These are phyloP conservation scores for Monilinia fructicola DNA, from an alignment of 2,329 filamentous ascomycete genomes.

Conservation along the genomic window DNA sequence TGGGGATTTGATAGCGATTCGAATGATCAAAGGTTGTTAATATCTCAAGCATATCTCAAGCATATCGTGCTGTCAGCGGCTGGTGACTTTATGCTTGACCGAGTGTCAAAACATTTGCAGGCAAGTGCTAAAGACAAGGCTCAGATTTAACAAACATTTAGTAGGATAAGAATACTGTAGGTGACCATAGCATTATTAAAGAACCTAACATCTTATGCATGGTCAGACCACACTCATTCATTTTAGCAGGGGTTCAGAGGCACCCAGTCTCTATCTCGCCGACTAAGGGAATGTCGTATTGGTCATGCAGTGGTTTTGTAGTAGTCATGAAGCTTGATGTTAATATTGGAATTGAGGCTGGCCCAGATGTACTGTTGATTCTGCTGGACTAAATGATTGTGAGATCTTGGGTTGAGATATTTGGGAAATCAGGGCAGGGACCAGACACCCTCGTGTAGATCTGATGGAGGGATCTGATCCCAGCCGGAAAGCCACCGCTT, in stretches of 20 bases:
- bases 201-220: slow-evolving; percentile 20
- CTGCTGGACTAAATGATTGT: not conserved
- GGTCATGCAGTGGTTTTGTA: slow-evolving; percentile 22
- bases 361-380: not conserved
- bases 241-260: slow-evolving; percentile 7
- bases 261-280: slow-evolving; percentile 19
- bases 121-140: slow-evolving; percentile 9
- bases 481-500: slow-evolving; percentile 4
- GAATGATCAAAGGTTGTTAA: not conserved
- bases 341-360: slow-evolving; percentile 20
- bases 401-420: slow-evolving; percentile 8
- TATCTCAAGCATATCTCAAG: not conserved
- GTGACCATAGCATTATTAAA: slow-evolving; percentile 5
- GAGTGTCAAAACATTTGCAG: not conserved
- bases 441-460: slow-evolving; percentile 21
- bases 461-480: slow-evolving; percentile 13
- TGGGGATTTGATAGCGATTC: slow-evolving; percentile 14
- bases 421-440: slow-evolving; percentile 7
- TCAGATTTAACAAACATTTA: slow-evolving; percentile 15
- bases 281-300: slow-evolving; percentile 24
- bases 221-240: slow-evolving; percentile 13
- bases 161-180: slow-evolving; percentile 19
- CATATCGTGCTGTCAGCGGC: slow-evolving; percentile 1
- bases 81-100: slow-evolving; percentile 10
- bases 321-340: slow-evolving; percentile 14